Evolutionary conservation across 202 grass and related monocot species (phyloP).

Genomic region (Digitaria exilis): DNA sequence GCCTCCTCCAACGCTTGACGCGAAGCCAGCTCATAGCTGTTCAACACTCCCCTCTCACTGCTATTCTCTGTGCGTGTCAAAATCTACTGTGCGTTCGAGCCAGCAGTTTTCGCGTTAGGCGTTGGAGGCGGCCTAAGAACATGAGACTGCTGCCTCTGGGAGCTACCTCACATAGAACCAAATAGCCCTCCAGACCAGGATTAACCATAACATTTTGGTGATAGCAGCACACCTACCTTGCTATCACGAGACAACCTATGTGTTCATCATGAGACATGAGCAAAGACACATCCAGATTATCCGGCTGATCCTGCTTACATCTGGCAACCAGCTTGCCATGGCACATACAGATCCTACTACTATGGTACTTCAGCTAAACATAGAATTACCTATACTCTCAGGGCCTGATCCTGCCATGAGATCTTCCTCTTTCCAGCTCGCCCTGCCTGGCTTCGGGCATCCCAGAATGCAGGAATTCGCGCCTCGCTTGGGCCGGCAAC

Average conservation of each 20-base stretch:
- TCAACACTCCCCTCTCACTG: too few species aligned
- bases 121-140: too few species aligned
- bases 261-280: not conserved
- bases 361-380: constrained; percentile 22
- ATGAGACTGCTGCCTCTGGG: not conserved
- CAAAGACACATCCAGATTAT: constrained; percentile 18
- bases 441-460: constrained; percentile 25
- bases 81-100: too few species aligned
- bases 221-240: not conserved
- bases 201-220: not conserved
- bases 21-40: too few species aligned
- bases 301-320: constrained; percentile 24
- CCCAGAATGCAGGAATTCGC: constrained; percentile 49
- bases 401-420: constrained; percentile 83
- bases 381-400: constrained; percentile 68
- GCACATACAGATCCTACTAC: constrained; percentile 8
- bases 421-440: constrained; percentile 79
- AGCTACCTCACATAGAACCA: not conserved
- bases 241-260: not conserved
- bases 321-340: not conserved
- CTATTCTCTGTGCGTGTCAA: too few species aligned
- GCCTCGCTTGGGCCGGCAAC: constrained; percentile 37
- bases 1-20: too few species aligned
- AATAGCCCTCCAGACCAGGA: not conserved
- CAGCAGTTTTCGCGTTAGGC: too few species aligned